These are phyloP conservation scores for Sarocladium oryzae DNA, from an alignment of 2,329 filamentous ascomycete genomes.

Conservation along the genomic window DNA sequence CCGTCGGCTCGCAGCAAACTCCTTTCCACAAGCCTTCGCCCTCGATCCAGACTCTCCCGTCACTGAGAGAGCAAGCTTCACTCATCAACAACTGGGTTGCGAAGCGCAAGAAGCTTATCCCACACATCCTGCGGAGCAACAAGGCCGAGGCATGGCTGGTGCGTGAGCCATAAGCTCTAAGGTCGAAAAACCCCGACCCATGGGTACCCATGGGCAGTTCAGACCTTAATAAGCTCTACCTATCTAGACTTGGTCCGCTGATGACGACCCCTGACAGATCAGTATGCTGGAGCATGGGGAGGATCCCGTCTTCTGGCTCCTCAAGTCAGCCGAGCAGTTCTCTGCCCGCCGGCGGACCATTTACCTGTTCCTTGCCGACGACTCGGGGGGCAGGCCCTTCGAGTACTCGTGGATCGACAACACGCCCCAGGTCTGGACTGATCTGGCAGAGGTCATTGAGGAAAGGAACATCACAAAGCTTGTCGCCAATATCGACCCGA, in stretches of 20 bases:
- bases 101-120: slow-evolving; percentile 34
- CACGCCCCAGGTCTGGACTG: slow-evolving; percentile 34
- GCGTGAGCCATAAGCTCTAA: no score
- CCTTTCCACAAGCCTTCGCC: background rate
- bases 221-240: no score
- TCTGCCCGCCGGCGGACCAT: slow-evolving; percentile 44
- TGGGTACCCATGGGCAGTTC: no score
- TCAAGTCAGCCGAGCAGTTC: slow-evolving; percentile 39
- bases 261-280: background rate
- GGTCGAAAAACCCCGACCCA: no score
- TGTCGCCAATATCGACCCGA: slow-evolving; percentile 36
- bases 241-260: no score
- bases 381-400: background rate
- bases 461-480: slow-evolving; percentile 29
- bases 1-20: background rate
- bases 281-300: slow-evolving; percentile 46
- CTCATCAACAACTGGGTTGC: slow-evolving; percentile 38
- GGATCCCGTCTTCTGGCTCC: slow-evolving; percentile 44
- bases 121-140: slow-evolving; percentile 35
- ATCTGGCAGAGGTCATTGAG: slow-evolving; percentile 31
- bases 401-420: slow-evolving; percentile 41
- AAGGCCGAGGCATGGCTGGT: slow-evolving; percentile 43
- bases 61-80: slow-evolving; percentile 24
- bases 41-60: background rate
- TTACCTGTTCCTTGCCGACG: slow-evolving; percentile 32